Conservation (phyloP, 805 yeast species). For the Diddensiella santjacobensis region DNA sequence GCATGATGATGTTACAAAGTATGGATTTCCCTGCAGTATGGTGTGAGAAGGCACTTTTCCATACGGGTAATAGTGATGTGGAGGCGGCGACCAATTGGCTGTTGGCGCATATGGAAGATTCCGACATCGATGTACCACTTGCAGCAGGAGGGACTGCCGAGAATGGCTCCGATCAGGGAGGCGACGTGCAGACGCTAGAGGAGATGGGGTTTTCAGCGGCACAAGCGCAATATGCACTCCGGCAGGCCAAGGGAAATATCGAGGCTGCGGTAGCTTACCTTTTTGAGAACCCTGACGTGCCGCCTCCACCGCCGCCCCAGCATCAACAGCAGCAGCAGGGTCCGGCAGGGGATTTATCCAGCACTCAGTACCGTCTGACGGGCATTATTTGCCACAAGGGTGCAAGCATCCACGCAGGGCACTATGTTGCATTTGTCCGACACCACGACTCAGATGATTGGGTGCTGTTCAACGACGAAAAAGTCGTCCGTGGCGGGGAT, state of each 20-base stretch:
- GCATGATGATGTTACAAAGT: conserved; percentile 49
- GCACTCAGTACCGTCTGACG: conserved; percentile 46
- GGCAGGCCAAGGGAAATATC: conserved; percentile 53
- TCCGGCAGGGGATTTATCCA: conserved; percentile 22
- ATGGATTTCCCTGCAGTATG: conserved; percentile 88
- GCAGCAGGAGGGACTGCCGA: conserved; percentile 15
- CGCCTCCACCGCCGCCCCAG: conserved; percentile 24
- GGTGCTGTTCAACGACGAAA: conserved; percentile 87
- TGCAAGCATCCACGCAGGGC: conserved; percentile 84
- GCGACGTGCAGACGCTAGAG: conserved; percentile 43
- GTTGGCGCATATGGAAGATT: conserved; percentile 82
- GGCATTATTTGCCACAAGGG: conserved; percentile 89
- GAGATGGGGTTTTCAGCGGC: conserved; percentile 76
- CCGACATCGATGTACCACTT: conserved; percentile 67
- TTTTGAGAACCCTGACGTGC: conserved; percentile 74
- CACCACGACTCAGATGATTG: conserved; percentile 48
- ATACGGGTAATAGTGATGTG: conserved; percentile 59
- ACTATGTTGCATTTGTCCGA: conserved; percentile 74
- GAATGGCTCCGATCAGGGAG: conserved; percentile 12
- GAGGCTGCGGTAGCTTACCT: conserved; percentile 91
- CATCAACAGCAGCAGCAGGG: neutral
- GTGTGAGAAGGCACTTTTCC: conserved; percentile 60
- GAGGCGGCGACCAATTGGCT: conserved; percentile 91
- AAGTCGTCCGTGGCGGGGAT: conserved; percentile 56
- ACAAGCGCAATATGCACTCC: conserved; percentile 70